phyloP scores from a whole-genome alignment of 371 early-diverging fungal species.

The Mortierella sp. region DNA sequence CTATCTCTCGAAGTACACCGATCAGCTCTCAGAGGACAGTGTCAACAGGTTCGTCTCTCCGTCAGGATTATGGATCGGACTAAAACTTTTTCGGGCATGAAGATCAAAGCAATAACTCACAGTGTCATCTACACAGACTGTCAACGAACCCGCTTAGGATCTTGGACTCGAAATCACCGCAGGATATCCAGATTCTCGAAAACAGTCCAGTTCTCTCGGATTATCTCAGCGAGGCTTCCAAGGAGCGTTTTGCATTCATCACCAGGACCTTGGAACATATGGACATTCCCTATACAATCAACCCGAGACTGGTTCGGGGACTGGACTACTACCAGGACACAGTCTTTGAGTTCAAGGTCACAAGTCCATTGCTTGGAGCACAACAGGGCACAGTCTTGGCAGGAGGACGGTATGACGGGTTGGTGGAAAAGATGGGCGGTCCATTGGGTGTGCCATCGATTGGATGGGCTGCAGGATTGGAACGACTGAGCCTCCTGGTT shows the following conservation, averaged over 20 bases:
- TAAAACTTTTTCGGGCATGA: not conserved
- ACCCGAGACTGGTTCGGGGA: conserved; percentile 69
- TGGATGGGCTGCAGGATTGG: conserved; percentile 75
- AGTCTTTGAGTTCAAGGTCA: conserved; percentile 68
- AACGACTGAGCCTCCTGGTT: conserved; percentile 65
- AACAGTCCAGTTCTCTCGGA: conserved; percentile 59
- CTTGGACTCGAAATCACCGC: conserved; percentile 69
- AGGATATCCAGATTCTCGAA: conserved; percentile 58
- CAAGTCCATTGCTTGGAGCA: conserved; percentile 59
- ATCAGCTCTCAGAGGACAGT: conserved; percentile 64
- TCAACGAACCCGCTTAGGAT: conserved; percentile 70
- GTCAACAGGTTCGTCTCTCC: conserved; percentile 43
- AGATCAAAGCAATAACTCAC: not conserved
- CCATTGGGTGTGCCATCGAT: conserved; percentile 60
- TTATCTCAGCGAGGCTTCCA: conserved; percentile 54
- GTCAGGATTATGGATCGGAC: not conserved
- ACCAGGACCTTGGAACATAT: conserved; percentile 52
- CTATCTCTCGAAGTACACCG: conserved; percentile 56
- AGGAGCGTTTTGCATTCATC: conserved; percentile 61
- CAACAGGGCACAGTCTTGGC: conserved; percentile 75
- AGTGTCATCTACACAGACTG: conserved; percentile 43
- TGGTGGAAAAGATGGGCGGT: conserved; percentile 65
- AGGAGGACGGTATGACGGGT: conserved; percentile 76
- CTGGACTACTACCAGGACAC: conserved; percentile 78
- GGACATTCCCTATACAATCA: conserved; percentile 63